A percentile compares a stretch with the other conserved stretches of the same genome.
Conservation (phyloP, 768 basidiomycete species). For the Asterophora lycoperdoides region DNA sequence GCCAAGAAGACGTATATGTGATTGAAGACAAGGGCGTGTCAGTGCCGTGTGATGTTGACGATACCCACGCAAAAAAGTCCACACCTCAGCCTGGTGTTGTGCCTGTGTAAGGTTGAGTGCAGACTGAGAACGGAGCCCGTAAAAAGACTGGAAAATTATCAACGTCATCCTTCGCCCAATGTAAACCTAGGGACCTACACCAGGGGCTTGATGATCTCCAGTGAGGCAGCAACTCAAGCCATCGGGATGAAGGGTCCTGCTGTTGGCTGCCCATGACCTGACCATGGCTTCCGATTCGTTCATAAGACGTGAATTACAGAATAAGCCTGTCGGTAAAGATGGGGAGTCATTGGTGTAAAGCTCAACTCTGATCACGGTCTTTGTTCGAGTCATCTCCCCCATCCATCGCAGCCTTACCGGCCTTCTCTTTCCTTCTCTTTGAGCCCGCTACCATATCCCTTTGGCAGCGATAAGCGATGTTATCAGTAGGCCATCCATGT, state of each 20-base stretch:
- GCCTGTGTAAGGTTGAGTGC: not conserved
- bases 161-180: too few species aligned
- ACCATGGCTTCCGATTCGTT: not conserved
- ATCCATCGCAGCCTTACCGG: constrained; percentile 8
- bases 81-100: not conserved
- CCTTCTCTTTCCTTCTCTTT: constrained; percentile 56
- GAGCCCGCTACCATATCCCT: constrained; percentile 81
- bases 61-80: not conserved
- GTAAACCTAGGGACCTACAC: not conserved
- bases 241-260: not conserved
- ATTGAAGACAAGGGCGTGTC: constrained; percentile 1
- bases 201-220: not conserved
- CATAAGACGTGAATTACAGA: not conserved
- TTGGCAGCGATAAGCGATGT: not conserved
- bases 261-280: not conserved
- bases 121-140: not conserved
- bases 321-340: not conserved
- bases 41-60: not conserved
- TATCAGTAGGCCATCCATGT: constrained; percentile 4
- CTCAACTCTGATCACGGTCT: not conserved
- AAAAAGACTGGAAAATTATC: not conserved
- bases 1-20: not conserved
- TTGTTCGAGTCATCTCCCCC: not conserved
- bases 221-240: not conserved
- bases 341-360: not conserved